A percentile compares a stretch with the other conserved stretches of the same genome.
Conservation (phyloP, 768 basidiomycete genomes). For the Mrakia frigida region DNA sequence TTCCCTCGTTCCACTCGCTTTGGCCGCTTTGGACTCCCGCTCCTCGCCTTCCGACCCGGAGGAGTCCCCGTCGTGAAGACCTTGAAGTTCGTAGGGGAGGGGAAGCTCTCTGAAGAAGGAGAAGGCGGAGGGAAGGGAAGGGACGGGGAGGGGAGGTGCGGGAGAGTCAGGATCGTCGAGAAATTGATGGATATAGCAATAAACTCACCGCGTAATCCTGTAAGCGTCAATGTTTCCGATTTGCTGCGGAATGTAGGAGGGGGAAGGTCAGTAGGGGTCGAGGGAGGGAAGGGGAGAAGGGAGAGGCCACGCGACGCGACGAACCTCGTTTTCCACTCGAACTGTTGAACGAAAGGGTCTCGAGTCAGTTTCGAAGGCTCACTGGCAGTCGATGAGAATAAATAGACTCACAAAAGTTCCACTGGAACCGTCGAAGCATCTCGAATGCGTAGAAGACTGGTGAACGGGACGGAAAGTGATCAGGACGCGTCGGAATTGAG, state of each 20-base stretch:
- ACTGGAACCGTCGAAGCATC: conserved; percentile 30
- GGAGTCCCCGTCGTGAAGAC: conserved; percentile 1
- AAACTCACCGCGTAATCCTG: conserved; percentile 1
- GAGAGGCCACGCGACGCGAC: background rate
- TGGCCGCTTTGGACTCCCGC: background rate
- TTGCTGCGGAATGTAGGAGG: background rate
- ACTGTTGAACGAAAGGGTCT: background rate
- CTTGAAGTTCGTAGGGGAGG: conserved; percentile 22
- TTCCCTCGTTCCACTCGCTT: background rate
- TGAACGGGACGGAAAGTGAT: background rate
- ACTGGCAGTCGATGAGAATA: background rate
- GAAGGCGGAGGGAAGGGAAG: background rate
- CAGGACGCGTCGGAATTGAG: background rate
- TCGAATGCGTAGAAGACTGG: conserved; percentile 28
- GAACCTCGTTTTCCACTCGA: conserved; percentile 31
- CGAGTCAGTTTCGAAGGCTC: background rate
- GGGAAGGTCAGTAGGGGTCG: background rate
- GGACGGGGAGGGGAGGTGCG: background rate
- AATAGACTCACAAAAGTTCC: conserved; percentile 28
- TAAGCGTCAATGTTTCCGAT: conserved; percentile 19
- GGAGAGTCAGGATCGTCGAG: background rate
- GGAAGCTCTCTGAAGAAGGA: conserved; percentile 16
- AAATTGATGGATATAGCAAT: background rate
- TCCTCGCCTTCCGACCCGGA: conserved; percentile 25
- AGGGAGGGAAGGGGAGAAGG: background rate